These are phyloP conservation scores for Silybum marianum DNA, from an alignment of 129 eudicot species.

Conservation along the genomic window DNA sequence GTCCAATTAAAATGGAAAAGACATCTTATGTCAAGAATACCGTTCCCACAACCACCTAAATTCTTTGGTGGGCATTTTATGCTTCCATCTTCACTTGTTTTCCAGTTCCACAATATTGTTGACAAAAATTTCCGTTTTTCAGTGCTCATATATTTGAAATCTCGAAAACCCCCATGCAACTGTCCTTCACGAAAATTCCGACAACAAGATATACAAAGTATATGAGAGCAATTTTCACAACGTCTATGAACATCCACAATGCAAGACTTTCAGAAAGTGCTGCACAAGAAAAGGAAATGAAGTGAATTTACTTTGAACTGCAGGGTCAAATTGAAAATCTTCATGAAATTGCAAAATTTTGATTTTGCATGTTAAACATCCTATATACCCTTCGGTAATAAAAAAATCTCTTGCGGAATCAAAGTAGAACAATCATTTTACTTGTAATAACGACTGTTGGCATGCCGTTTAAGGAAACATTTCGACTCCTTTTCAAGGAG, in stretches of 20 bases:
- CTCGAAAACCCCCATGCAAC: constrained; percentile 34
- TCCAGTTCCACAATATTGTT: constrained; percentile 44
- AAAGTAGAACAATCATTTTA: not conserved
- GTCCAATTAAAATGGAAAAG: constrained; percentile 58
- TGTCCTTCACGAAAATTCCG: constrained; percentile 60
- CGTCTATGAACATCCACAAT: constrained; percentile 80
- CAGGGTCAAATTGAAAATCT: not conserved
- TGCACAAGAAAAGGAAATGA: constrained; percentile 25
- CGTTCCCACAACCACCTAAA: constrained; percentile 76
- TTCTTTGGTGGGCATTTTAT: constrained; percentile 68
- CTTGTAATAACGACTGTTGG: not conserved
- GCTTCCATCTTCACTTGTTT: constrained; percentile 58
- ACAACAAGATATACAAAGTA: constrained; percentile 81
- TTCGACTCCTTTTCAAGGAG: not conserved
- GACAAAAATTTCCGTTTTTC: constrained; percentile 43
- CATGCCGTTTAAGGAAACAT: not conserved
- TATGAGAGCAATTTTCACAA: constrained; percentile 81
- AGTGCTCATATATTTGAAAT: constrained; percentile 30
- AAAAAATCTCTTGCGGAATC: not conserved
- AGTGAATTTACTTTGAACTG: not conserved
- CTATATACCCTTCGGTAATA: not conserved
- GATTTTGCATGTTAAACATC: not conserved
- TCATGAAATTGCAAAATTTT: not conserved
- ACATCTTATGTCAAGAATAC: constrained; percentile 59
- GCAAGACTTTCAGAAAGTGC: constrained; percentile 68